A percentile compares a stretch with the other conserved stretches of the same genome.
Conservation (phyloP, 495 filamentous ascomycete species). For the Xylaria flabelliformis region DNA sequence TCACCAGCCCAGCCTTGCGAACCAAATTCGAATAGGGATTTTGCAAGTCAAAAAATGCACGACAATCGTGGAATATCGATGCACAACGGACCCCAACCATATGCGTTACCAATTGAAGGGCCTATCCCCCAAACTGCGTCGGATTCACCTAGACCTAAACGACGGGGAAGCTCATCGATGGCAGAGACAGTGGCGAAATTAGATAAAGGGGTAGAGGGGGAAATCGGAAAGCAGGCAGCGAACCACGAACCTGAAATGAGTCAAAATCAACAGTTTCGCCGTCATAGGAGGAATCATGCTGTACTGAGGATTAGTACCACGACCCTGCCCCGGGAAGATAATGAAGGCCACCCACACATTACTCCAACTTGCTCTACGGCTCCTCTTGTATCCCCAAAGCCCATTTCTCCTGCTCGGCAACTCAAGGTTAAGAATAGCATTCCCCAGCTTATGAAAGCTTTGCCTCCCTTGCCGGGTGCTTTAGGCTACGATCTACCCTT, state of each 20-base stretch:
- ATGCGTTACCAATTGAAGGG: not conserved
- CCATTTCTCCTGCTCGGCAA: conserved; percentile 53
- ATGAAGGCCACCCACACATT: conserved; percentile 38
- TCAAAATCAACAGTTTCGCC: conserved; percentile 29
- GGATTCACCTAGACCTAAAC: not conserved
- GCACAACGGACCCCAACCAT: not conserved
- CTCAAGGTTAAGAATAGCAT: conserved; percentile 57
- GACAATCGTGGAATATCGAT: not conserved
- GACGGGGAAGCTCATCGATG: not conserved
- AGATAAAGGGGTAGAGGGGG: conserved; percentile 1
- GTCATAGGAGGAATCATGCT: conserved; percentile 37
- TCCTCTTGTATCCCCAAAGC: conserved; percentile 51
- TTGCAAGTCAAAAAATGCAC: not conserved
- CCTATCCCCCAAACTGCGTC: not conserved
- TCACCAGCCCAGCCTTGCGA: not conserved
- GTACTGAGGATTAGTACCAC: conserved; percentile 39
- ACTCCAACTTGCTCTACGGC: conserved; percentile 36
- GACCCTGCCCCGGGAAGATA: conserved; percentile 36
- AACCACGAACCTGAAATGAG: conserved; percentile 4
- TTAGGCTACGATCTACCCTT: conserved; percentile 33
- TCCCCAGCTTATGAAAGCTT: conserved; percentile 57
- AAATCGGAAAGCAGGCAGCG: not conserved
- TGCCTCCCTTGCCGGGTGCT: conserved; percentile 50
- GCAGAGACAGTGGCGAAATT: not conserved
- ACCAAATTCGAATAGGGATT: not conserved